These are phyloP conservation scores for Yarrowia porcina DNA, from an alignment of 805 yeast genomes.

Conservation along the genomic window DNA sequence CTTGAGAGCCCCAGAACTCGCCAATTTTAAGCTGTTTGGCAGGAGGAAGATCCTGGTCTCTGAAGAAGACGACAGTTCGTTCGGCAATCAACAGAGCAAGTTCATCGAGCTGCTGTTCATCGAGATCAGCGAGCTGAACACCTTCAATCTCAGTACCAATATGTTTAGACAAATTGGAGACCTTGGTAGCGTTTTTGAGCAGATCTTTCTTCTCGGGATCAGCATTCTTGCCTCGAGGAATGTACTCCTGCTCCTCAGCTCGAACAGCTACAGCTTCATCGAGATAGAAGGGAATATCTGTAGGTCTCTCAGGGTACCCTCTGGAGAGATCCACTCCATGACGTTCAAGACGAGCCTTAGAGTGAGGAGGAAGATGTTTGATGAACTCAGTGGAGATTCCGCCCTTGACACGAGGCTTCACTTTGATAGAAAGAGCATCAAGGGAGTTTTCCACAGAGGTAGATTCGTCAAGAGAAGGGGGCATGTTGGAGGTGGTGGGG, in stretches of 20 bases:
- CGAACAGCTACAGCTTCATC: constrained; percentile 45
- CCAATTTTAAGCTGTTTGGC: constrained; percentile 47
- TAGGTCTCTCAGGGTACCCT: constrained; percentile 45
- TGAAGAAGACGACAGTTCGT: constrained; percentile 51
- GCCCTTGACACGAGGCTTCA: constrained; percentile 10
- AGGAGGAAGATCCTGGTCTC: constrained; percentile 45
- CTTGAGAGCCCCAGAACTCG: constrained; percentile 45
- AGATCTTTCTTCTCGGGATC: constrained; percentile 43
- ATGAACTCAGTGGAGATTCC: constrained; percentile 15
- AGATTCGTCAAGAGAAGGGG: not conserved
- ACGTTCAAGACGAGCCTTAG: constrained; percentile 36
- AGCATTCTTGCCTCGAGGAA: constrained; percentile 41
- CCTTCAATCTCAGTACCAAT: constrained; percentile 53
- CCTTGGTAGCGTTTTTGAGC: constrained; percentile 44
- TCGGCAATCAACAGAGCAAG: constrained; percentile 48
- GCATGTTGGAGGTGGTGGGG: not conserved
- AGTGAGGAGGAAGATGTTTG: constrained; percentile 2
- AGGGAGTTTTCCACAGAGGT: not conserved
- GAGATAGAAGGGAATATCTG: constrained; percentile 41
- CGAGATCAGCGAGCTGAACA: constrained; percentile 45
- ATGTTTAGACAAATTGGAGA: constrained; percentile 47
- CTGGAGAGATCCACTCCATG: constrained; percentile 41
- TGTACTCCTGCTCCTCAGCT: constrained; percentile 36
- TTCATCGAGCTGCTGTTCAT: constrained; percentile 47
- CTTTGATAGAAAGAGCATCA: constrained; percentile 1